Percentiles rank a stretch among this genome's conserved stretches.
phyloP scores from a whole-genome alignment of 495 filamentous ascomycete genomes.

The Cenococcum geophilum region DNA sequence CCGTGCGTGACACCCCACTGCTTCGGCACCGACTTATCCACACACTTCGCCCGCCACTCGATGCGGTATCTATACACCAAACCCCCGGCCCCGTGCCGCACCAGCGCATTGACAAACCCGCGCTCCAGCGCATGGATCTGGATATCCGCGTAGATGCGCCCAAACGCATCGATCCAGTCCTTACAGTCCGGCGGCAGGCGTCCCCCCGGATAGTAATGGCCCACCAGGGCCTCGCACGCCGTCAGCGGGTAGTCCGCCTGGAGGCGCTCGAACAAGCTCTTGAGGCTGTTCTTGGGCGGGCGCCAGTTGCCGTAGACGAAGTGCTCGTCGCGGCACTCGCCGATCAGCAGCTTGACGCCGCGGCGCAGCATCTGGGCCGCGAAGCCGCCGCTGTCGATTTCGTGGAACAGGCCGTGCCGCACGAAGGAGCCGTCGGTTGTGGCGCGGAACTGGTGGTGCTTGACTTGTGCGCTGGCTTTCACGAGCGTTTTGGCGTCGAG shows the following conservation, averaged over 20 bases:
- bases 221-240: constrained; percentile 42
- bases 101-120: constrained; percentile 33
- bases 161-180: constrained; percentile 50
- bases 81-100: constrained; percentile 29
- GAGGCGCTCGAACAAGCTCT: constrained; percentile 42
- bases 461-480: constrained; percentile 38
- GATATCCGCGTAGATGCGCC: constrained; percentile 52
- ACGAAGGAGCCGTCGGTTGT: constrained; percentile 49
- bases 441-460: constrained; percentile 50
- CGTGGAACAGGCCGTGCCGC: constrained; percentile 40
- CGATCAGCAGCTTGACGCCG: constrained; percentile 47
- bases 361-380: constrained; percentile 40
- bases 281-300: constrained; percentile 35
- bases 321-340: constrained; percentile 52
- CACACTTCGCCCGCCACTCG: constrained; percentile 46
- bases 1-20: constrained; percentile 55
- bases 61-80: constrained; percentile 47
- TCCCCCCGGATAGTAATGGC: constrained; percentile 43
- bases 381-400: constrained; percentile 48
- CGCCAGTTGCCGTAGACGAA: constrained; percentile 46
- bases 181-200: constrained; percentile 37
- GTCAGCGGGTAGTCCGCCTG: constrained; percentile 48
- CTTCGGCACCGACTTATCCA: constrained; percentile 39
- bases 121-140: constrained; percentile 45
- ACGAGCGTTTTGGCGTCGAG: constrained; percentile 40